Conservation (phyloP, 148 eudicot genomes). For the Bassia scoparia region DNA sequence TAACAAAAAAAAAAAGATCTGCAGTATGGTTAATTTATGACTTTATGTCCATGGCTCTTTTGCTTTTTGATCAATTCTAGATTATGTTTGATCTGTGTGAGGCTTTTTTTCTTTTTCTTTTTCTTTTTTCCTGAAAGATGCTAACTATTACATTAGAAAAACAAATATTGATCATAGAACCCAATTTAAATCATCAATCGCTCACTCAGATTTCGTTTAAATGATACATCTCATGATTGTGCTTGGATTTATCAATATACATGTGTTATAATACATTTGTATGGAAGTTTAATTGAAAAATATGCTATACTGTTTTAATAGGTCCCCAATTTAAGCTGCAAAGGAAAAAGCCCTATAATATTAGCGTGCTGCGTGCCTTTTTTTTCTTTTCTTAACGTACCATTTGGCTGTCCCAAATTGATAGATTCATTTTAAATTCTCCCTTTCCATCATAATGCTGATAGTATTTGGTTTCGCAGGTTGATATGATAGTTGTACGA, state of each 20-base stretch:
- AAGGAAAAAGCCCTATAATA: background rate
- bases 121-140: background rate
- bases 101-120: background rate
- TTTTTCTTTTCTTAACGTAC: background rate
- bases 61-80: background rate
- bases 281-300: background rate
- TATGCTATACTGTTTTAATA: background rate
- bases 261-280: background rate
- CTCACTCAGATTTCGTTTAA: background rate
- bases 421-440: background rate
- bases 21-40: background rate
- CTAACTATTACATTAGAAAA: background rate
- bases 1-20: background rate
- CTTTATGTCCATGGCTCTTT: background rate
- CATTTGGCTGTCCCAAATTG: background rate
- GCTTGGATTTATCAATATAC: background rate
- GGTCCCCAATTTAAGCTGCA: constrained; percentile 1
- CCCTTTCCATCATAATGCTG: background rate
- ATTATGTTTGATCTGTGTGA: background rate
- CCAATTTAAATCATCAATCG: background rate
- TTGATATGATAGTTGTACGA: constrained; percentile 99
- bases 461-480: constrained; percentile 43
- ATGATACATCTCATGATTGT: background rate
- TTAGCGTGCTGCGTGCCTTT: background rate
- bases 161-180: background rate